Percentiles rank a stretch among this genome's conserved stretches.
These are phyloP conservation scores for Boletus calvinii DNA, from an alignment of 1,284 basidiomycete species.

Conservation along the genomic window DNA sequence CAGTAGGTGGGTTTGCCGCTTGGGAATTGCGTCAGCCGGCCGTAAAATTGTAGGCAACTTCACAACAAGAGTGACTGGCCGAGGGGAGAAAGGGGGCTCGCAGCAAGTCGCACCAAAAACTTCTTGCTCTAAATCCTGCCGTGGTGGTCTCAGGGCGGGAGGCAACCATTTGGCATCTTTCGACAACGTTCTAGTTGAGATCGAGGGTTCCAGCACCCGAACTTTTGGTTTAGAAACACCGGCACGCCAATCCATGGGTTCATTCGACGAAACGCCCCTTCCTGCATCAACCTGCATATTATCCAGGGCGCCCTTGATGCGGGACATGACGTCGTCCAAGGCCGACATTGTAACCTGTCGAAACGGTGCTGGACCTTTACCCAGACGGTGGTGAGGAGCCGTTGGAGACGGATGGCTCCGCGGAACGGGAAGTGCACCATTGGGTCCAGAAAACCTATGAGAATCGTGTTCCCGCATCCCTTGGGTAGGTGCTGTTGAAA, in stretches of 20 bases:
- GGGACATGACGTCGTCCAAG: slow-evolving; percentile 82
- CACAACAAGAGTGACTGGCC: slow-evolving; percentile 51
- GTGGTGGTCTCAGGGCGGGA: slow-evolving; percentile 48
- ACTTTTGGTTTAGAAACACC: slow-evolving; percentile 19
- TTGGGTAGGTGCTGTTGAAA: slow-evolving; percentile 1
- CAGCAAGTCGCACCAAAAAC: slow-evolving; percentile 48
- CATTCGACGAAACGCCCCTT: slow-evolving; percentile 19
- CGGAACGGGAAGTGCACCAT: slow-evolving; percentile 15
- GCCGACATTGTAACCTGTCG: slow-evolving; percentile 73
- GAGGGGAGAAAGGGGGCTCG: slow-evolving; percentile 55
- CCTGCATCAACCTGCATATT: slow-evolving; percentile 55
- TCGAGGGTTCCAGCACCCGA: slow-evolving; percentile 14
- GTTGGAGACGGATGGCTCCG: slow-evolving; percentile 23
- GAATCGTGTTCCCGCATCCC: slow-evolving; percentile 22
- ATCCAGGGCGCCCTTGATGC: slow-evolving; percentile 83
- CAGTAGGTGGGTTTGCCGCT: slow-evolving; percentile 45
- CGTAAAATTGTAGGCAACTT: slow-evolving; percentile 53
- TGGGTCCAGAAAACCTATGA: slow-evolving; percentile 19
- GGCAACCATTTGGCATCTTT: slow-evolving; percentile 50
- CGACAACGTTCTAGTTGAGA: slow-evolving; percentile 13
- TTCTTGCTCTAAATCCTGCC: slow-evolving; percentile 44
- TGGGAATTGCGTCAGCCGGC: slow-evolving; percentile 44
- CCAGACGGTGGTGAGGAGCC: slow-evolving; percentile 28
- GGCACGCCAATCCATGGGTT: slow-evolving; percentile 22
- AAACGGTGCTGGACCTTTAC: slow-evolving; percentile 39